Base-by-base conservation (phyloP, 2,329 filamentous ascomycete genomes). In the Botrytis hyacinthi region DNA sequence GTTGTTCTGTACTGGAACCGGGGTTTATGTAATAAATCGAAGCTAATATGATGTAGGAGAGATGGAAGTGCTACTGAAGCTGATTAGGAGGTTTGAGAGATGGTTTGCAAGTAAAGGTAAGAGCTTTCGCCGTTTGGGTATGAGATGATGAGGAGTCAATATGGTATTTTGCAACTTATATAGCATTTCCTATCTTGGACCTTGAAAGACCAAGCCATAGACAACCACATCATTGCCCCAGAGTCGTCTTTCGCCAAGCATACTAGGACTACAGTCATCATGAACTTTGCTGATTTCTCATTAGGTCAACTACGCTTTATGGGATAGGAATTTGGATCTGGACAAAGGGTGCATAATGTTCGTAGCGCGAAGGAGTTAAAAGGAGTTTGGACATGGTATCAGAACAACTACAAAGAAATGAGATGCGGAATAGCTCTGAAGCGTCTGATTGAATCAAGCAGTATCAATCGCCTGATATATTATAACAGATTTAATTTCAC, bases 161-260 rank as follows among this genome's bases (percentile, higher is more conserved):
- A 95, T 94, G 95, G 98, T 98, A 95, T 89, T 92, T 90, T 92
- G 89, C 91, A 92, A 90, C 85, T 86, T 65, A 85, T 84, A 87
- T 94, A 94, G 94, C 98, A 98, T 98, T 98, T 98, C 96, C 96
- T 98, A 98, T 95, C 98, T 98, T 95, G 98, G 96, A 98, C 94
- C 93, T 90, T 84, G 83, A 42, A 42, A 42, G 40, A 42, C 40
- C 40, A 42, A 42, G 40, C 94, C 93, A 91, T 29, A 29, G 3
- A 32, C n/a, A 97, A 88, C 87, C 90, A 92, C 92, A 95, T 94
- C 93, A 87, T 89, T 89, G 90, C 89, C 88, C 93, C 97, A 93
- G 96, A 90, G 71, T 66, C 40, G 69, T 65, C 76, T 74, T 62
- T 44, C 68, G 57, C n/a, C 48, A 54, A 42, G 37, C 26, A 16